These are phyloP conservation scores for Geum urbanum DNA, from an alignment of 306 rosid species.

Conservation along the genomic window DNA sequence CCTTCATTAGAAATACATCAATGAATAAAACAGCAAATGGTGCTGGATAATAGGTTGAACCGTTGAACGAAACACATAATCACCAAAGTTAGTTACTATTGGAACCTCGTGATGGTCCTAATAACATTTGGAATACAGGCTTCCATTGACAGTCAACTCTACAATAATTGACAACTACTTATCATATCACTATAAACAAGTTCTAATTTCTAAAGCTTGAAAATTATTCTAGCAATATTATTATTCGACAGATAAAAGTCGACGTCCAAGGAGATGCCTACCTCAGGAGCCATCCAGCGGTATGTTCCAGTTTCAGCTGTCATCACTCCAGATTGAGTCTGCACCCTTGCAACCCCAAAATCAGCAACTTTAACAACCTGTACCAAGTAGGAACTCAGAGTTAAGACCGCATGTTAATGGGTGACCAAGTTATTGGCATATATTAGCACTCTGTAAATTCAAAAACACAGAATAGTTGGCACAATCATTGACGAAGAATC, in stretches of 20 bases:
- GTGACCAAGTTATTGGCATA: not conserved
- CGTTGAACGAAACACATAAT: slow-evolving; percentile 1
- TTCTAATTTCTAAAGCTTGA: not conserved
- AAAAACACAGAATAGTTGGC: slow-evolving; percentile 10
- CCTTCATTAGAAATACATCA: slow-evolving; percentile 41
- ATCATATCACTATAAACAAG: not conserved
- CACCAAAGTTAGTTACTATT: not conserved
- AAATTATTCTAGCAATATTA: not conserved
- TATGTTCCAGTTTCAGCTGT: slow-evolving; percentile 99
- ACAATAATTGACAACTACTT: not conserved
- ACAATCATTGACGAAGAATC: slow-evolving; percentile 25
- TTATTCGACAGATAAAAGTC: slow-evolving; percentile 1
- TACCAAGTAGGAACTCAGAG: slow-evolving; percentile 20
- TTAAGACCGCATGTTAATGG: not conserved
- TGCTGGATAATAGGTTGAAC: slow-evolving; percentile 11
- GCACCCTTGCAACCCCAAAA: slow-evolving; percentile 99
- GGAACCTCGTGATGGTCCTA: not conserved
- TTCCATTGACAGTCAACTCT: not conserved
- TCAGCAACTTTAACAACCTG: slow-evolving; percentile 99
- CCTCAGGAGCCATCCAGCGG: slow-evolving; percentile 99
- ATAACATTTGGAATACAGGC: not conserved
- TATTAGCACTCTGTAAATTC: not conserved
- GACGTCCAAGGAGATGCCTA: slow-evolving; percentile 28
- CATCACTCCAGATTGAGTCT: slow-evolving; percentile 94
- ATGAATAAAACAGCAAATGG: slow-evolving; percentile 8